Conservation (phyloP, 2,329 filamentous ascomycete genomes). For the Calycina herbarum region DNA sequence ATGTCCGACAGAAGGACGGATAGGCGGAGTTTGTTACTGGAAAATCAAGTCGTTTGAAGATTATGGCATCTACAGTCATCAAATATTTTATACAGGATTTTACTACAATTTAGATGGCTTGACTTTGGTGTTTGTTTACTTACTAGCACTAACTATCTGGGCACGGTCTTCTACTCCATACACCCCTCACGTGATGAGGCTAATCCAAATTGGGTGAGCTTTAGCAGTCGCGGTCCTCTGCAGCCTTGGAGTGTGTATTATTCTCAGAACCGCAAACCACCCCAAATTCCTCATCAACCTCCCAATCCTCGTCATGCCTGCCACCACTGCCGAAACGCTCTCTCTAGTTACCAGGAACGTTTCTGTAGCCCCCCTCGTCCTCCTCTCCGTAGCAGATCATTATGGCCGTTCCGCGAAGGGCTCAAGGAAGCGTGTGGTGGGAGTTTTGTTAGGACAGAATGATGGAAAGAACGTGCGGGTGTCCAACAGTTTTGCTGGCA, state of each 20-base stretch:
- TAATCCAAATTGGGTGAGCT: slow-evolving; percentile 8
- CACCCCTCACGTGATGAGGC: background rate
- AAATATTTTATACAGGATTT: no score
- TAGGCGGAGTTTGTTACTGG: no score
- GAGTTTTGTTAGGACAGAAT: slow-evolving; percentile 92
- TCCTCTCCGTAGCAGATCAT: slow-evolving; percentile 97
- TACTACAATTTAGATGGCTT: no score
- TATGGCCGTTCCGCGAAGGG: slow-evolving; percentile 93
- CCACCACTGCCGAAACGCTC: slow-evolving; percentile 94
- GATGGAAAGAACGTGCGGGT: slow-evolving; percentile 95
- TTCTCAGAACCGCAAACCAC: slow-evolving; percentile 14
- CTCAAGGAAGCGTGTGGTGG: slow-evolving; percentile 83
- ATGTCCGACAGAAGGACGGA: no score
- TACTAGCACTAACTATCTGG: no score
- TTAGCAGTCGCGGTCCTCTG: slow-evolving; percentile 28
- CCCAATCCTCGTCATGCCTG: slow-evolving; percentile 68
- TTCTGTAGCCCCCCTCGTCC: slow-evolving; percentile 94
- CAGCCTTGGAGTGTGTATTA: slow-evolving; percentile 22
- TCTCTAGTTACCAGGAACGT: slow-evolving; percentile 93
- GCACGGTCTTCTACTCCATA: background rate
- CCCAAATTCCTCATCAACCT: slow-evolving; percentile 15
- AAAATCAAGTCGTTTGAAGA: no score
- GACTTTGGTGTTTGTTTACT: no score
- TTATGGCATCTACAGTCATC: no score
- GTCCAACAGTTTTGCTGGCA: slow-evolving; percentile 98